phyloP scores from a whole-genome alignment of 129 eudicot species.

The Flaveria sonorensis region DNA sequence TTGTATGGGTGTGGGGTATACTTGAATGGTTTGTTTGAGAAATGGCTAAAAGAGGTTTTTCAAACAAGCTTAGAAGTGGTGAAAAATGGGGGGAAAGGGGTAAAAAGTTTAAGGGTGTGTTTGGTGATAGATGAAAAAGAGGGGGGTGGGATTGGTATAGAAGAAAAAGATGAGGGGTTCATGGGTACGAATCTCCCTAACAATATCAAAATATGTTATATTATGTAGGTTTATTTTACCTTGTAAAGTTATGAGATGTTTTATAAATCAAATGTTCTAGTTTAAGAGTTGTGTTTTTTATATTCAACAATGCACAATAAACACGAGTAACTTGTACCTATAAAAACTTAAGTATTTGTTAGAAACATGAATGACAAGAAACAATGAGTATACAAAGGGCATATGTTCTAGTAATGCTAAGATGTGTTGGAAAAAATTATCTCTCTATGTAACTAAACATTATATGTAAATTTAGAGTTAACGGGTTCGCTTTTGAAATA shows the following conservation, averaged over 20 bases:
- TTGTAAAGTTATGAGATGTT: slow-evolving; percentile 41
- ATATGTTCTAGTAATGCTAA: too few species aligned
- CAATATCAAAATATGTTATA: slow-evolving; percentile 58
- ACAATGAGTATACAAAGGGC: too few species aligned
- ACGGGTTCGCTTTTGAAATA: too few species aligned
- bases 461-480: too few species aligned
- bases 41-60: slow-evolving; percentile 84
- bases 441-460: too few species aligned
- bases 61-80: slow-evolving; percentile 57
- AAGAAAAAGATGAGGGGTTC: slow-evolving; percentile 60
- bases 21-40: slow-evolving; percentile 63
- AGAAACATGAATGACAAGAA: too few species aligned
- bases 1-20: slow-evolving; percentile 54
- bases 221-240: slow-evolving; percentile 35
- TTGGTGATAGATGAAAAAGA: slow-evolving; percentile 53
- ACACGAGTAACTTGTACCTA: too few species aligned
- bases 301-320: too few species aligned
- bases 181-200: slow-evolving; percentile 83
- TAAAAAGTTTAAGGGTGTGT: slow-evolving; percentile 52
- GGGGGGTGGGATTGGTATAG: slow-evolving; percentile 48
- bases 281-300: background rate
- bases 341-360: too few species aligned
- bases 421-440: too few species aligned
- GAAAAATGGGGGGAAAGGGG: slow-evolving; percentile 48
- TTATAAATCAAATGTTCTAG: slow-evolving; percentile 42